phyloP scores from a whole-genome alignment of 2,329 filamentous ascomycete species.

The Colletotrichum zoysiae region DNA sequence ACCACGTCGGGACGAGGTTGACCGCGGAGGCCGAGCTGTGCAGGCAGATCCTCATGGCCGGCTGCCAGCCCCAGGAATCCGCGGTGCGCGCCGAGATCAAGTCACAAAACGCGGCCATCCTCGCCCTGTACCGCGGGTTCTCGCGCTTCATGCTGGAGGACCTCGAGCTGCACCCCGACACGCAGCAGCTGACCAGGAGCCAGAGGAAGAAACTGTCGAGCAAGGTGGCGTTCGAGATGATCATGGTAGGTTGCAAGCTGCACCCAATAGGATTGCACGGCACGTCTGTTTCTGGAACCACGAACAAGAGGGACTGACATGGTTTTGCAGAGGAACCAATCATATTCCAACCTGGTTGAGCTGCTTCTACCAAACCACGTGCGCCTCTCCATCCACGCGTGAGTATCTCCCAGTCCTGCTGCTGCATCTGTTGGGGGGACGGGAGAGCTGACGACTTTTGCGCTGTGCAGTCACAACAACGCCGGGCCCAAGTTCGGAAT shows the following conservation, averaged over 20 bases:
- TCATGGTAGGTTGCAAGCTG: slow-evolving; percentile 43
- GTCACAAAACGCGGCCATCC: slow-evolving; percentile 48
- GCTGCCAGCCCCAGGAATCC: slow-evolving; percentile 50
- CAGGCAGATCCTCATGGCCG: slow-evolving; percentile 51
- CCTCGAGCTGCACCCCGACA: slow-evolving; percentile 46
- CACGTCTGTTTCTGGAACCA: not conserved
- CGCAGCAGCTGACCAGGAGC: slow-evolving; percentile 46
- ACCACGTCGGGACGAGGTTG: slow-evolving; percentile 45
- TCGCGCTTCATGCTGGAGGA: slow-evolving; percentile 67
- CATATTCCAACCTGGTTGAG: slow-evolving; percentile 62
- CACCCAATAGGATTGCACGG: not conserved
- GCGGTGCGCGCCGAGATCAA: slow-evolving; percentile 47
- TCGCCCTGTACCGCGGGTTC: slow-evolving; percentile 71
- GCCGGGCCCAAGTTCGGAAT: slow-evolving; percentile 58
- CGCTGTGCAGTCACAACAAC: slow-evolving; percentile 50
- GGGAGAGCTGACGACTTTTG: not conserved
- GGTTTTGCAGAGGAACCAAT: slow-evolving; percentile 55
- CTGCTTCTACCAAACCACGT: slow-evolving; percentile 59
- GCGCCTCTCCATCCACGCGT: slow-evolving; percentile 62
- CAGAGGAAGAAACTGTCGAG: slow-evolving; percentile 48
- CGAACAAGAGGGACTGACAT: not conserved
- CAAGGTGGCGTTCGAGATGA: slow-evolving; percentile 52
- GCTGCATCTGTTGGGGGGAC: not conserved
- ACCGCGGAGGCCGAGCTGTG: slow-evolving; percentile 48
- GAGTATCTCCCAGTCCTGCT: slow-evolving; percentile 37